phyloP scores from a whole-genome alignment of 1,284 basidiomycete genomes.

The Fomitopsis pinicola region DNA sequence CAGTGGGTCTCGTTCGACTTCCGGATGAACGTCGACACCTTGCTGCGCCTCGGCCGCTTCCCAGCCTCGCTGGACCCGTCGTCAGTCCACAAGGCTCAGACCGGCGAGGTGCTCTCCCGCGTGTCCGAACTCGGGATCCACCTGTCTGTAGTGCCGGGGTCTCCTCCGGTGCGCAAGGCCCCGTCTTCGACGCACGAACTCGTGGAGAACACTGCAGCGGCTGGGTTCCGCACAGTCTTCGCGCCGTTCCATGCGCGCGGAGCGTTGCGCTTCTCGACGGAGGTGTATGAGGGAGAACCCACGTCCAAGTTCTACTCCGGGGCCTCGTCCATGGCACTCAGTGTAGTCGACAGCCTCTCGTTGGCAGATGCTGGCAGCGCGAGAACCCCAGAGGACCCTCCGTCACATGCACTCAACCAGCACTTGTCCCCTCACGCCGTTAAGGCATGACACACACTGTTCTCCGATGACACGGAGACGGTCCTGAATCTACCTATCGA shows the following conservation, averaged over 20 bases:
- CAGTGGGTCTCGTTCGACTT: not conserved
- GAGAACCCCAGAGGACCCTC: too few species aligned
- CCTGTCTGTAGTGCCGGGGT: not conserved
- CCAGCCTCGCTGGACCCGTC: not conserved
- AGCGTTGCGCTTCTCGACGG: not conserved
- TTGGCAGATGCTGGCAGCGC: too few species aligned
- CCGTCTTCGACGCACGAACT: not conserved
- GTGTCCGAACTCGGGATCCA: not conserved
- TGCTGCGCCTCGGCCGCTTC: not conserved
- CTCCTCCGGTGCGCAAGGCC: not conserved
- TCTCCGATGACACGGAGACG: too few species aligned
- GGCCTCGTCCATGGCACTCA: too few species aligned
- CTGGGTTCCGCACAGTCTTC: not conserved
- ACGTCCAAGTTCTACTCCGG: too few species aligned
- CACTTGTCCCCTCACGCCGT: too few species aligned
- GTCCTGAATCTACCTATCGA: too few species aligned
- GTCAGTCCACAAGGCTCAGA: not conserved
- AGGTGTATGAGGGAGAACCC: not conserved
- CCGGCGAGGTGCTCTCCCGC: not conserved
- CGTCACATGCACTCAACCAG: too few species aligned
- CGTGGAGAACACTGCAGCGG: not conserved
- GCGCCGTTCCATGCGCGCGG: not conserved
- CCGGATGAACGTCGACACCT: not conserved
- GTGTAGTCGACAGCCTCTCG: too few species aligned
- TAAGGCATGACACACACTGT: too few species aligned